Evolutionary conservation across 208 protist species (phyloP).

Genomic region (Trypanosomatidae sp.): DNA sequence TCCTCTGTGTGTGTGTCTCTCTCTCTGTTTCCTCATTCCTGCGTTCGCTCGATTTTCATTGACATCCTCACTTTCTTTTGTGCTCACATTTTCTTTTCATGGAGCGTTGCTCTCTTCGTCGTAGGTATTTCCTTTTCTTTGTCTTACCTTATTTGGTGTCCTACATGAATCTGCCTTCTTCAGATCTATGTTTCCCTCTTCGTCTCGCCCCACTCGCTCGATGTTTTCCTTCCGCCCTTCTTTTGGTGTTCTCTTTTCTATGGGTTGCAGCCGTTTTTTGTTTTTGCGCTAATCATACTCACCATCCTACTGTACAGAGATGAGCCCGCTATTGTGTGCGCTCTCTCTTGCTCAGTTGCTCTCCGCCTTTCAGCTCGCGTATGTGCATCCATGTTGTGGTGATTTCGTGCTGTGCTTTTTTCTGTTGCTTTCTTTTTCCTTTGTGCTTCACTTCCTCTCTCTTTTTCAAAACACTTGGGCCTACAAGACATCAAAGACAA

Average conservation of each 20-base stretch:
- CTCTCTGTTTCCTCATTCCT: neutral
- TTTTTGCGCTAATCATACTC: neutral
- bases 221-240: neutral
- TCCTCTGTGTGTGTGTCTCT: neutral
- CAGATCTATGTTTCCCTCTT: neutral
- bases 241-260: neutral
- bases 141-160: neutral
- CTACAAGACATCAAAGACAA: neutral
- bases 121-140: neutral
- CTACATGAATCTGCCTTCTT: neutral
- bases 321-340: neutral
- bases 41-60: neutral
- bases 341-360: neutral
- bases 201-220: neutral
- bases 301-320: neutral
- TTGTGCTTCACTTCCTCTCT: neutral
- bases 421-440: neutral
- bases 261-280: neutral
- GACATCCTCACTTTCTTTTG: neutral
- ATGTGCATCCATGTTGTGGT: neutral
- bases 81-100: neutral
- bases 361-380: neutral
- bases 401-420: neutral
- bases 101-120: neutral
- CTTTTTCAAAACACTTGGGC: neutral